phyloP scores from a whole-genome alignment of 176 grass and related monocot genomes.

The Thalia dealbata region DNA sequence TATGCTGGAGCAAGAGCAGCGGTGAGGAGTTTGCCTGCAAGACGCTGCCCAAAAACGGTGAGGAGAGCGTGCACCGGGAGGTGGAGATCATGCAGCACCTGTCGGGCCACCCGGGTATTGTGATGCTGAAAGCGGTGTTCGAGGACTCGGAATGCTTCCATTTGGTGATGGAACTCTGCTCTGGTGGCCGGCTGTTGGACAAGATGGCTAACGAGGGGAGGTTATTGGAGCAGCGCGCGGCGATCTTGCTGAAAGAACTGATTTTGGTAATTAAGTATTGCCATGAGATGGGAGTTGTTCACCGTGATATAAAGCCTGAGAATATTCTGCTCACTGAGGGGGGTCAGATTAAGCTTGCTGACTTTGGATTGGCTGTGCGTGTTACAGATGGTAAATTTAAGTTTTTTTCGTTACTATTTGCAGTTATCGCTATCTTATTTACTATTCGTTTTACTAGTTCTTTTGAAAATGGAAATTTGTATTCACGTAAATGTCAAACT shows the following conservation, averaged over 20 bases:
- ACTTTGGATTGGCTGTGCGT: slow-evolving; percentile 79
- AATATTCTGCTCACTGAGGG: slow-evolving; percentile 69
- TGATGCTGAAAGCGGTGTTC: slow-evolving; percentile 78
- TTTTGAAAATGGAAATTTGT: too few species aligned
- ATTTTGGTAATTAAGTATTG: slow-evolving; percentile 75
- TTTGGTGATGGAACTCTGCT: slow-evolving; percentile 88
- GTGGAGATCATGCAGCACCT: slow-evolving; percentile 99
- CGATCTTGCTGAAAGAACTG: slow-evolving; percentile 53
- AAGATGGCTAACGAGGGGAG: slow-evolving; percentile 39
- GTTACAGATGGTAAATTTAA: slow-evolving; percentile 54
- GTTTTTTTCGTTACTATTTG: neutral
- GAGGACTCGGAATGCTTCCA: slow-evolving; percentile 67
- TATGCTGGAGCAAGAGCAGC: slow-evolving; percentile 52
- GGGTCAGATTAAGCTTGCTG: slow-evolving; percentile 65
- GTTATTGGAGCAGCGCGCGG: slow-evolving; percentile 54
- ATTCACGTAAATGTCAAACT: too few species aligned
- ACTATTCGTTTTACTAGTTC: too few species aligned
- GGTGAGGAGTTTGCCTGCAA: slow-evolving; percentile 80
- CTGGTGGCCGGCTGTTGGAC: slow-evolving; percentile 56
- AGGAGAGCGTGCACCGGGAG: slow-evolving; percentile 89
- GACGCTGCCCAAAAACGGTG: slow-evolving; percentile 58
- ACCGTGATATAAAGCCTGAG: slow-evolving; percentile 89
- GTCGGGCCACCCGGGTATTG: slow-evolving; percentile 77
- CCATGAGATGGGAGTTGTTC: slow-evolving; percentile 90
- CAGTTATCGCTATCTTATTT: too few species aligned